Conservation (phyloP, 495 filamentous ascomycete species). For the Hypoxylon fuscum region DNA sequence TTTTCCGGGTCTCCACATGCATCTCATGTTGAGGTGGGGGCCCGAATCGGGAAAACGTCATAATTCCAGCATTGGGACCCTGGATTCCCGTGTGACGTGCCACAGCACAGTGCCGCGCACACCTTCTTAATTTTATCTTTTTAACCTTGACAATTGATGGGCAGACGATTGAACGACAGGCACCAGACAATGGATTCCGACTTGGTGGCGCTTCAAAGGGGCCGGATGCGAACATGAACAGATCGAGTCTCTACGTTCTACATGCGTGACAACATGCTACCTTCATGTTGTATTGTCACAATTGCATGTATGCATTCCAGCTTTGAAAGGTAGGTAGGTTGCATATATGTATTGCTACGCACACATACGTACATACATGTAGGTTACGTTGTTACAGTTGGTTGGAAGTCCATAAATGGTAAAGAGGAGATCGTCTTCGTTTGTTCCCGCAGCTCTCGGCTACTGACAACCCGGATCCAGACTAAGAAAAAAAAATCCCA, state of each 20-base stretch:
- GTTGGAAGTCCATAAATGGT: conserved; percentile 21
- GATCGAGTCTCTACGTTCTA: conserved; percentile 24
- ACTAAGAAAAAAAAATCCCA: conserved; percentile 9
- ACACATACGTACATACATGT: not conserved
- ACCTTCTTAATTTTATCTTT: conserved; percentile 1
- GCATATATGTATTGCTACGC: not conserved
- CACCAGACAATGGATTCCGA: conserved; percentile 23
- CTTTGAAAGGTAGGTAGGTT: conserved; percentile 21
- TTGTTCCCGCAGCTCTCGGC: conserved; percentile 34
- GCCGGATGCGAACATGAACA: conserved; percentile 26
- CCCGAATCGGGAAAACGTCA: conserved; percentile 40
- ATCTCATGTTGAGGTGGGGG: conserved; percentile 40
- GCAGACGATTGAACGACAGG: not conserved
- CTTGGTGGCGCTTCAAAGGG: conserved; percentile 14
- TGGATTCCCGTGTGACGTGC: conserved; percentile 39
- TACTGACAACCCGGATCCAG: conserved; percentile 24
- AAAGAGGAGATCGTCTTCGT: conserved; percentile 28
- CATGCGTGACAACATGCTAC: conserved; percentile 24
- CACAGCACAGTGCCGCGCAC: conserved; percentile 34
- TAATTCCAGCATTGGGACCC: conserved; percentile 34
- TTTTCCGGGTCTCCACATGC: conserved; percentile 41
- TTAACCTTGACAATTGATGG: not conserved
- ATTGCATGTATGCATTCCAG: conserved; percentile 11
- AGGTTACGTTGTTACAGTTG: conserved; percentile 13
- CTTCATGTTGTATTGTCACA: conserved; percentile 26